Base-by-base conservation (phyloP, 176 grass and related monocot species). In the Aegilops umbellulata region DNA sequence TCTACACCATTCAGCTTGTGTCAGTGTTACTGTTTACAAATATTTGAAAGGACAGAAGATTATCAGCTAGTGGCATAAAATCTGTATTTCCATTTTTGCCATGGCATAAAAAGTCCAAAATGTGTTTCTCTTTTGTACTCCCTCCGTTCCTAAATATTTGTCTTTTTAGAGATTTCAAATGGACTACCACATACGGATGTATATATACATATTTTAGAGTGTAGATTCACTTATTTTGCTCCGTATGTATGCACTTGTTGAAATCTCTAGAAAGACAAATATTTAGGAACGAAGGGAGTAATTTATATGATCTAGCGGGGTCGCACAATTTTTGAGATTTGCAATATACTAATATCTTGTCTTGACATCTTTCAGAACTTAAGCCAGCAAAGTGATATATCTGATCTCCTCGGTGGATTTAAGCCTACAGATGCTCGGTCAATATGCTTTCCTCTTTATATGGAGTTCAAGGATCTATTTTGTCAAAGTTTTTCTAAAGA, bases 341-440 rank as follows among this genome's bases (percentile, higher is more conserved):
- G 8, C 17, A 10, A 26, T 6, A 29, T 60, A 19, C 19, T 87
- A 65, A 87, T 82, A 12, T 86, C 41, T 42, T 86, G n/a, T 78
- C 31, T 84, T 51, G 60, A 35, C 44, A 22, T 81, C 15, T 87
- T 53, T 78, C 87, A 98, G 95, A 98, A 98, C 86, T 83, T 98
- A 79, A 98, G 95, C 57, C 93, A 98, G 83, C 95, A 98, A 88
- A 98, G 95, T 86, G 95, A 98, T 83, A 92, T 92, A 82, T 88
- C 95, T 80, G 95, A 98, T 98, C 93, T 98, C 82, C 86, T 98
- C 3, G 95, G 95, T 38, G 95, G 95, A 65, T 98, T 93, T 88
- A 98, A 98, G 81, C 95, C 93, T 27, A 82, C 88, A 78, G 93
- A 98, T 98, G 87, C 81, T 49, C 85, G 82, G 25, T 98, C 88